These are phyloP conservation scores for Penicillium corylophilum DNA, from an alignment of 2,329 filamentous ascomycete genomes.

Conservation along the genomic window DNA sequence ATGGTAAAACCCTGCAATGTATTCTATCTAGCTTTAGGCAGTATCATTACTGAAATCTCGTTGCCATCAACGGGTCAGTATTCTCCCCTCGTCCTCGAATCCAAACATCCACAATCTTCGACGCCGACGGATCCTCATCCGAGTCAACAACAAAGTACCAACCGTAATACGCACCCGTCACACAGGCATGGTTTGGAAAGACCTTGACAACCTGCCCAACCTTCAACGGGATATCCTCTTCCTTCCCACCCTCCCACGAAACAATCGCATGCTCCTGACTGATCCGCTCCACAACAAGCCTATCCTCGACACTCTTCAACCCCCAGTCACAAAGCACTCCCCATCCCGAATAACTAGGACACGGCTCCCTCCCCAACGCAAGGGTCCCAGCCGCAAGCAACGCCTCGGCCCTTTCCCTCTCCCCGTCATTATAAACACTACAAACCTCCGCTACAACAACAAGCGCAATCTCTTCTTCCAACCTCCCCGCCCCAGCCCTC, in stretches of 20 bases:
- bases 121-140: constrained; percentile 50
- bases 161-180: constrained; percentile 68
- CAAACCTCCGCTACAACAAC: constrained; percentile 71
- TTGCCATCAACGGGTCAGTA: constrained; percentile 15
- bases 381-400: constrained; percentile 68
- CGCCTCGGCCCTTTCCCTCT: constrained; percentile 57
- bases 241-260: constrained; percentile 54
- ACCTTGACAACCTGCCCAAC: constrained; percentile 68
- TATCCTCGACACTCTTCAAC: constrained; percentile 31
- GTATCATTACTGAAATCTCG: constrained; percentile 2
- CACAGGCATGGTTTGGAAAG: constrained; percentile 81
- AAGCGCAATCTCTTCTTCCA: constrained; percentile 59
- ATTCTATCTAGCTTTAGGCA: not conserved
- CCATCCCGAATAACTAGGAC: constrained; percentile 69
- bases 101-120: constrained; percentile 74
- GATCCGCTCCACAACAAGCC: constrained; percentile 69
- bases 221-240: constrained; percentile 46
- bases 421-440: constrained; percentile 64
- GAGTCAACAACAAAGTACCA: constrained; percentile 75
- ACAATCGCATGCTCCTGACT: constrained; percentile 79
- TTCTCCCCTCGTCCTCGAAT: constrained; percentile 41
- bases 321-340: constrained; percentile 66
- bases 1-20: not conserved
- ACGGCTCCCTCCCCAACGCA: constrained; percentile 71
- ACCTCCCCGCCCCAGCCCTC: constrained; percentile 37